Evolutionary conservation across 805 yeast species (phyloP), one percentile per base, ranked within the genome.

Genomic region (Kazachstania taianensis): DNA sequence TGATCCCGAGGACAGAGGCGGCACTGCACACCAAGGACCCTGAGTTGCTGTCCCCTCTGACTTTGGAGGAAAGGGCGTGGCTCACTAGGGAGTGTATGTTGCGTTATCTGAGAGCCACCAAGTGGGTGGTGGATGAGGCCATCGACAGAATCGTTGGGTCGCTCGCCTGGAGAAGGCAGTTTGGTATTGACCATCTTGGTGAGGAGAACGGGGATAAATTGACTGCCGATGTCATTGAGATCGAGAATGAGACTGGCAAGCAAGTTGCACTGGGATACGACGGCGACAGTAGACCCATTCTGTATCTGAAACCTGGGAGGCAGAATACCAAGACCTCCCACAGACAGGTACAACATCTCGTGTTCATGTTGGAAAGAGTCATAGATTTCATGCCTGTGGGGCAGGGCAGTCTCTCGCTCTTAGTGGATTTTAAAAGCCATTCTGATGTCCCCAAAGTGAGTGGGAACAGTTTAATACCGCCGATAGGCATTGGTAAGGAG

Each of bases 301-400:
- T 92, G 24, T 89, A 89, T 57, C 68, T 92, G 55, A 81, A 83
- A 57, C 94, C 95, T 1, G 97, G 97, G 10, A 73, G 94, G 55
- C 98, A 92, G 61, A 92, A 92, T 63, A 92, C 99, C 12, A 83
- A 84, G 52, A 75, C 92, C 3, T 75, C 92, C 1, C 80, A 76
- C 43, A 72, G 89, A 48, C 99, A 92, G 55, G 96, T 92, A n/a
- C 94, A 92, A 60, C 96, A 86, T 56, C 66, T 92, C 55, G 97
- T 92, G 5, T 89, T 69, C 63, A 81, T 81, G 86, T 68, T 92
- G 36, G 99, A 92, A 60, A 70, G 87, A 40, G 94, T 82, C 29
- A 87, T 89, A 39, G 94, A 86, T 58, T 83, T 73, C 59, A 89
- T 92, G 96, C 96, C 96, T 1, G 70, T 85, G 0, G 97, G 97